These are phyloP conservation scores for Immersiporthe knoxdaviesiana DNA, from an alignment of 2,329 filamentous ascomycete genomes.

Conservation along the genomic window DNA sequence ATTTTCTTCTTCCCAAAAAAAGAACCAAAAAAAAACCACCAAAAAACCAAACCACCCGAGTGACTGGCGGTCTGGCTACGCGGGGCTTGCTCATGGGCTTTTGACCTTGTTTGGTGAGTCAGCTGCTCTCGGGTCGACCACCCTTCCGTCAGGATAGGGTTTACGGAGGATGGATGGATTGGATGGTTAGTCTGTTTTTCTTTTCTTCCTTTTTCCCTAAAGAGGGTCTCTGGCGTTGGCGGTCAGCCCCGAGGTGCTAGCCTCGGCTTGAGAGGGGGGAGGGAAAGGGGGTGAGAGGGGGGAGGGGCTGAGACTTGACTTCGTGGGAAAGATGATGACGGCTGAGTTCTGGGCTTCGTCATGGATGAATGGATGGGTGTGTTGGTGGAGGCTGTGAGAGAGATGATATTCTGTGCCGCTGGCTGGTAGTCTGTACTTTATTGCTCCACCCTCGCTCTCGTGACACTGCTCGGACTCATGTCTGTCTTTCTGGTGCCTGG, in stretches of 20 bases:
- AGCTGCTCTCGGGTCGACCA: neutral
- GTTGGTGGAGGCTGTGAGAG: neutral
- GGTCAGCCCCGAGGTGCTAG: neutral
- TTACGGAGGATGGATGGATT: neutral
- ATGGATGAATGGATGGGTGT: neutral
- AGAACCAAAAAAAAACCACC: too few species aligned
- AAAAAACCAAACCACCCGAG: too few species aligned
- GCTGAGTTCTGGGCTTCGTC: neutral
- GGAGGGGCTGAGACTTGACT: neutral
- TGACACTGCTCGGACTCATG: too few species aligned
- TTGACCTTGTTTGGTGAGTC: neutral
- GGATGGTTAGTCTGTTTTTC: neutral
- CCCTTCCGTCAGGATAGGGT: neutral
- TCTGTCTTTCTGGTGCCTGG: neutral
- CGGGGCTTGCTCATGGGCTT: neutral
- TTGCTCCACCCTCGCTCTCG: neutral
- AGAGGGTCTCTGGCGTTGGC: neutral
- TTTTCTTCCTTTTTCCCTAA: neutral
- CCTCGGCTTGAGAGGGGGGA: neutral
- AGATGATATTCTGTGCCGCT: neutral
- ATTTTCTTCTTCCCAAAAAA: neutral
- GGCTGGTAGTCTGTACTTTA: neutral
- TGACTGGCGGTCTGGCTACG: neutral
- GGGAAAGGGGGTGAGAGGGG: too few species aligned
- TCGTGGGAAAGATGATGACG: neutral